phyloP scores from a whole-genome alignment of 371 early-diverging fungal species.

The Mucor indicus region DNA sequence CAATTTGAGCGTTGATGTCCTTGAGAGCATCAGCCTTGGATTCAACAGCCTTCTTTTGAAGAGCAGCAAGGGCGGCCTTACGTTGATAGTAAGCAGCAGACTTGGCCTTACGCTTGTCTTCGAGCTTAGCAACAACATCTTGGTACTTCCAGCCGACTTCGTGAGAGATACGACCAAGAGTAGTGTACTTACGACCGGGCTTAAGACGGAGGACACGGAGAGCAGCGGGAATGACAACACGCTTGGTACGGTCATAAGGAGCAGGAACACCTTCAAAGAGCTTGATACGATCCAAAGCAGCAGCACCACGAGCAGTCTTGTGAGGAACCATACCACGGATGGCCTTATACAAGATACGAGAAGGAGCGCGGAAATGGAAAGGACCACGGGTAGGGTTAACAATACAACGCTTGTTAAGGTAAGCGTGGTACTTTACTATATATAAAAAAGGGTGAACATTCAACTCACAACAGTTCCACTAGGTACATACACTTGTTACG shows the following conservation, averaged over 20 bases:
- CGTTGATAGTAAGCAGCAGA: conserved; percentile 89
- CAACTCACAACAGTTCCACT: no score
- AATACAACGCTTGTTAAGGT: conserved; percentile 98
- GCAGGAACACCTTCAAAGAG: conserved; percentile 99
- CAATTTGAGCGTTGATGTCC: conserved; percentile 44
- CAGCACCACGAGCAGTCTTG: conserved; percentile 98
- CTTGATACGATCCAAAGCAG: conserved; percentile 96
- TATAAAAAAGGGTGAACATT: no score
- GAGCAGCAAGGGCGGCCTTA: conserved; percentile 57
- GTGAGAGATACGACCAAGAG: conserved; percentile 89
- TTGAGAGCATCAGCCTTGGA: conserved; percentile 49
- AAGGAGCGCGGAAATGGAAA: conserved; percentile 99
- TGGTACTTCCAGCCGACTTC: conserved; percentile 99
- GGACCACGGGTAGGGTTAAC: conserved; percentile 98
- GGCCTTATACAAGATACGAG: conserved; percentile 97
- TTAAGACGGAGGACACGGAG: conserved; percentile 95
- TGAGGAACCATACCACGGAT: conserved; percentile 99
- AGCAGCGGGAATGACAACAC: conserved; percentile 96
- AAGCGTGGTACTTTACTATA: conserved; percentile 93
- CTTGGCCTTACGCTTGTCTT: conserved; percentile 97
- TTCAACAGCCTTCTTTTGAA: conserved; percentile 48
- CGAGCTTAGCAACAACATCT: conserved; percentile 92
- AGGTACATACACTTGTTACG: conserved; percentile 94
- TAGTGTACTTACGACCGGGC: conserved; percentile 97
- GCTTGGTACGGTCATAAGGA: conserved; percentile 96